Percentiles rank a stretch among this genome's conserved stretches.
Conservation (phyloP, 208 protist species). For the Acanthamoeba rhysodes region DNA sequence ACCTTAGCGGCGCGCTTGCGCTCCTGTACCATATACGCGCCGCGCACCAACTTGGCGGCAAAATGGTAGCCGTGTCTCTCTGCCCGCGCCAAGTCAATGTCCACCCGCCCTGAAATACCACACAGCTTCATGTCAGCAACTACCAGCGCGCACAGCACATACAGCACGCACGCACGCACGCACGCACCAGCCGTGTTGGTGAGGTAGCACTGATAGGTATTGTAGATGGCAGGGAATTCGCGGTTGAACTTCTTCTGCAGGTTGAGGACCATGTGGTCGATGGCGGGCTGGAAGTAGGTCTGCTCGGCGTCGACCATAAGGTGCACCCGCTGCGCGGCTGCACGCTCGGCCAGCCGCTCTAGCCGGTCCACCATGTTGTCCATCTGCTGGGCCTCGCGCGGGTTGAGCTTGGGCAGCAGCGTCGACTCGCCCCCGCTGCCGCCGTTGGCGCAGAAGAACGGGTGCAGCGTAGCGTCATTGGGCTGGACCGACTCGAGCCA, state of each 20-base stretch:
- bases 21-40: constrained; percentile 97
- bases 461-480: constrained; percentile 49
- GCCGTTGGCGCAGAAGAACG: background rate
- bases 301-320: constrained; percentile 97
- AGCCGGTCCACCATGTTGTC: constrained; percentile 73
- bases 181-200: constrained; percentile 89
- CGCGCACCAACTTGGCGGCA: constrained; percentile 97
- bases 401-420: constrained; percentile 87
- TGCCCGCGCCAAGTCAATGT: constrained; percentile 93
- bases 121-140: background rate
- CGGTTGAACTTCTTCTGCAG: constrained; percentile 95
- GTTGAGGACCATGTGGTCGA: constrained; percentile 94
- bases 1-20: constrained; percentile 80
- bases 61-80: constrained; percentile 93
- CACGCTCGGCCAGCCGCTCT: constrained; percentile 23
- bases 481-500: constrained; percentile 89
- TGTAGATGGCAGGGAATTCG: constrained; percentile 94
- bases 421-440: background rate
- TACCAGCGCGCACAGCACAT: background rate
- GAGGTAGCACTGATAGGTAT: constrained; percentile 98
- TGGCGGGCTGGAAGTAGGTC: constrained; percentile 95
- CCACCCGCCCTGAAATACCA: constrained; percentile 86
- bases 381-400: constrained; percentile 92
- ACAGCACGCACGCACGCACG: no score
- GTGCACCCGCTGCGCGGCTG: background rate